phyloP scores from a whole-genome alignment of 805 yeast genomes.

The Wickerhamiella azymoides region DNA sequence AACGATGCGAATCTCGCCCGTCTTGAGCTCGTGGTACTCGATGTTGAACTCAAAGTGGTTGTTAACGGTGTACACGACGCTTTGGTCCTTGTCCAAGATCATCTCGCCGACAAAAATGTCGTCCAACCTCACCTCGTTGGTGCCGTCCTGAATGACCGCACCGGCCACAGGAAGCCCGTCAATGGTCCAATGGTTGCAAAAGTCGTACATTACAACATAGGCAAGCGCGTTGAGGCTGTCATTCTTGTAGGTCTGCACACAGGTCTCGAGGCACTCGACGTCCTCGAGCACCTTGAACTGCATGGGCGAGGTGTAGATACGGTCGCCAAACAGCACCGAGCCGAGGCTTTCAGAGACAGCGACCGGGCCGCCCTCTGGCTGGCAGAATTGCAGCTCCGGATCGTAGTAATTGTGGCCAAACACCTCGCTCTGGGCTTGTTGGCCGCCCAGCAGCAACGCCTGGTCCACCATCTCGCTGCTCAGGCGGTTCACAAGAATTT shows the following conservation, averaged over 20 bases:
- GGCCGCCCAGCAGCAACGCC: conserved; percentile 22
- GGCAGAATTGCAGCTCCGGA: conserved; percentile 71
- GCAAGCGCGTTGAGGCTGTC: conserved; percentile 31
- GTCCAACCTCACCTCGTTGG: conserved; percentile 44
- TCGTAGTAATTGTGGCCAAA: conserved; percentile 46
- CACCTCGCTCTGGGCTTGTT: conserved; percentile 15
- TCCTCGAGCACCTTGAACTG: conserved; percentile 64
- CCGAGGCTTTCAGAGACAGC: conserved; percentile 86
- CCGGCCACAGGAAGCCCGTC: conserved; percentile 92
- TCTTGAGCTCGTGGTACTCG: conserved; percentile 69
- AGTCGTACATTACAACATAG: conserved; percentile 67
- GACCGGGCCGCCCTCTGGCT: conserved; percentile 46
- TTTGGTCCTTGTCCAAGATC: neutral
- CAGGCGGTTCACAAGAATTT: conserved; percentile 75
- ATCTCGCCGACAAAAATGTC: conserved; percentile 11
- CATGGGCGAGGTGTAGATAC: conserved; percentile 88
- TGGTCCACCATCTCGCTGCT: conserved; percentile 45
- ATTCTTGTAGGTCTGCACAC: conserved; percentile 26
- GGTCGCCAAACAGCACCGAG: conserved; percentile 85
- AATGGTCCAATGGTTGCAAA: conserved; percentile 79
- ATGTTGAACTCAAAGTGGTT: conserved; percentile 71
- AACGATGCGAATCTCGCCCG: conserved; percentile 66
- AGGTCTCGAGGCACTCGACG: conserved; percentile 51
- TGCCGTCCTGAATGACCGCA: conserved; percentile 34
- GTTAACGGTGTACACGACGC: conserved; percentile 26